These are phyloP conservation scores for Emergomyces orientalis DNA, from an alignment of 2,329 filamentous ascomycete genomes.

Conservation along the genomic window DNA sequence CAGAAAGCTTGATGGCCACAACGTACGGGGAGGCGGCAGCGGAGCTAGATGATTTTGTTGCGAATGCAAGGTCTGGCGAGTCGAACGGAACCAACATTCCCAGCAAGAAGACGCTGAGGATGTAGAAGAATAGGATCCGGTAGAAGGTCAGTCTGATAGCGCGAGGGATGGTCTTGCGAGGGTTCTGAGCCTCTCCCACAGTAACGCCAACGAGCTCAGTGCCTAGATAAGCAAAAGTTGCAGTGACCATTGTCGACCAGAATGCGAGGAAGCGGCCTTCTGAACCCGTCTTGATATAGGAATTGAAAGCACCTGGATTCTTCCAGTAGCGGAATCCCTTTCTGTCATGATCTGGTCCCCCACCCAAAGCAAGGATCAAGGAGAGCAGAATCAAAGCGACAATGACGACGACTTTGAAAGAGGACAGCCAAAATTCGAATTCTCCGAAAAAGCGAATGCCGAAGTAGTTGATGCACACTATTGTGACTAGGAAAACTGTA, in stretches of 20 bases:
- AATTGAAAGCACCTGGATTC: conserved; percentile 50
- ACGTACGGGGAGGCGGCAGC: conserved; percentile 56
- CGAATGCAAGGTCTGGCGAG: conserved; percentile 45
- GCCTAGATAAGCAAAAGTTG: conserved; percentile 30
- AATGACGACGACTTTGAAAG: conserved; percentile 60
- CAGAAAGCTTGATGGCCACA: conserved; percentile 59
- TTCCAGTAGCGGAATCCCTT: conserved; percentile 60
- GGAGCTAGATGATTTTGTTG: conserved; percentile 50
- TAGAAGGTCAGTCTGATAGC: conserved; percentile 47
- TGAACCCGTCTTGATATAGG: conserved; percentile 37
- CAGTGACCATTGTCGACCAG: conserved; percentile 48
- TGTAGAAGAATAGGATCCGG: conserved; percentile 50
- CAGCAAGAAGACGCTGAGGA: conserved; percentile 47
- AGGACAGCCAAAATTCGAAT: conserved; percentile 52
- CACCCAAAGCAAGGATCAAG: conserved; percentile 55
- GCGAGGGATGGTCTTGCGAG: conserved; percentile 45
- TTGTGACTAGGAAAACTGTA: conserved; percentile 55
- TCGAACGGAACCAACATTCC: conserved; percentile 58
- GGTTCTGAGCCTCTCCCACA: conserved; percentile 47
- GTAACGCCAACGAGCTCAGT: conserved; percentile 47
- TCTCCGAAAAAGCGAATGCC: conserved; percentile 62
- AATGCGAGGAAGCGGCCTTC: conserved; percentile 52
- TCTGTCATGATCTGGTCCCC: conserved; percentile 53
- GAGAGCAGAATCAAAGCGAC: conserved; percentile 57
- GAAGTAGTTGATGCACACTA: conserved; percentile 60